Base-by-base conservation (phyloP, 163 green algal genomes). In the Coccomyxa subellipsoidea region DNA sequence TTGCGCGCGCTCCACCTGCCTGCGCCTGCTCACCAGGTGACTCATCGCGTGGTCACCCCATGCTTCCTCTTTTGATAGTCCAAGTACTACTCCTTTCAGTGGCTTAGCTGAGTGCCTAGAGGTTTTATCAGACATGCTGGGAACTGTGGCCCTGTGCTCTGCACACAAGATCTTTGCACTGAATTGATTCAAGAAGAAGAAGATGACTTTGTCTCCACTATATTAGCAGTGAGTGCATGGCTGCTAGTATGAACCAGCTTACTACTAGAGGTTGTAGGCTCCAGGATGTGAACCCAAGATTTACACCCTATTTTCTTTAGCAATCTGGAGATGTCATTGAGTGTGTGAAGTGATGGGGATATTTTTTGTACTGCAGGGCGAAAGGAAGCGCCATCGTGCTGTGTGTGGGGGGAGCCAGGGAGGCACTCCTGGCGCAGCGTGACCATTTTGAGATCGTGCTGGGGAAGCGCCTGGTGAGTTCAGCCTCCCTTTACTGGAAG, bases 361-460 rank as follows among this genome's bases (percentile, higher is more conserved):
- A 9, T n/a, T 38, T 40, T 8, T n/a, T 47, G 70, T 77, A 31
- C 8, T 77, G 32, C 70, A 85, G 83, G 34, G 69, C 38, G 15
- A 78, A 83, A 0, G 88, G 88, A 5, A 71, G 27, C 0, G 82
- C 86, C 0, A 86, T 90, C 36, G 37, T 91, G 35, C 80, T 93
- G 71, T 85, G 81, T 36, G 76, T 85, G 40, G 85, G 87, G 7
- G 89, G 89, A 27, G 89, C 89, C 5, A 71, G 83, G 10, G 88
- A 90, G 84, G 83, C 82, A 36, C 83, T 92, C 10, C 36, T 86
- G 0, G 85, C 86, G 4, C 40, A 87, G 7, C 84, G 85, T 54
- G 83, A 85, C 18, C 77, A 47, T 7, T 91, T 84, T 54, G 85
- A 90, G 69, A 53, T 92, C 53, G 86, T 90, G 47, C 77, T 86